Conservation (phyloP, 345 rosid species). For the Cardamine resedifolia region DNA sequence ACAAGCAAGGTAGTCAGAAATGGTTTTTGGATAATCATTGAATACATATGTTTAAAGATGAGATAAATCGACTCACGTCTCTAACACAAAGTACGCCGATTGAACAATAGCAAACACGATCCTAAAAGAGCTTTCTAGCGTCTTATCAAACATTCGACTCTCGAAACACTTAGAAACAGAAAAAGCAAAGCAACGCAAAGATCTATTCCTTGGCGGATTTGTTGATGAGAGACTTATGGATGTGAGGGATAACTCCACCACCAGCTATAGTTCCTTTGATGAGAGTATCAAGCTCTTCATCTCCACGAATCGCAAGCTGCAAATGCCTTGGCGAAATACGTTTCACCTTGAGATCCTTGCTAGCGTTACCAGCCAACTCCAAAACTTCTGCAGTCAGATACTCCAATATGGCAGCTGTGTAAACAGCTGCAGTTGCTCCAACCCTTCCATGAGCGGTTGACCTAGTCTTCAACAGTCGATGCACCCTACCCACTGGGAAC, state of each 20-base stretch:
- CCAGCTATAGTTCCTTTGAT: constrained; percentile 75
- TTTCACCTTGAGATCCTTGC: constrained; percentile 74
- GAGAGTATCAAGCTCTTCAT: constrained; percentile 71
- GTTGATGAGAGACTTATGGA: constrained; percentile 77
- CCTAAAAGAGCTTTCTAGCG: constrained; percentile 37
- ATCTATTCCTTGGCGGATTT: constrained; percentile 63
- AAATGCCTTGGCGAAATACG: constrained; percentile 69
- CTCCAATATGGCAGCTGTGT: constrained; percentile 63
- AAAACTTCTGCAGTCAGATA: constrained; percentile 70
- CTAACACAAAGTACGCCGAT: constrained; percentile 23
- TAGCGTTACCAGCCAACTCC: constrained; percentile 71
- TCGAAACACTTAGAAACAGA: constrained; percentile 16
- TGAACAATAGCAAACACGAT: constrained; percentile 15
- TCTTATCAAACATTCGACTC: constrained; percentile 32
- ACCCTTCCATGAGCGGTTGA: constrained; percentile 68
- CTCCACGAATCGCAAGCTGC: constrained; percentile 74
- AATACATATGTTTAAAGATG: constrained; percentile 28
- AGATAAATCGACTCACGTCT: neutral
- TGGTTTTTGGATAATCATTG: constrained; percentile 15
- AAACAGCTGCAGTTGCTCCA: constrained; percentile 82
- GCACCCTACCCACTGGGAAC: constrained; percentile 75
- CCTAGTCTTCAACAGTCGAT: constrained; percentile 61
- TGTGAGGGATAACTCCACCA: constrained; percentile 76
- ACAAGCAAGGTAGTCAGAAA: constrained; percentile 22
- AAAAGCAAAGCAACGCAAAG: neutral